Evolutionary conservation across 257 asterid genomes (phyloP).

Genomic region (Salvia rosmarinus): DNA sequence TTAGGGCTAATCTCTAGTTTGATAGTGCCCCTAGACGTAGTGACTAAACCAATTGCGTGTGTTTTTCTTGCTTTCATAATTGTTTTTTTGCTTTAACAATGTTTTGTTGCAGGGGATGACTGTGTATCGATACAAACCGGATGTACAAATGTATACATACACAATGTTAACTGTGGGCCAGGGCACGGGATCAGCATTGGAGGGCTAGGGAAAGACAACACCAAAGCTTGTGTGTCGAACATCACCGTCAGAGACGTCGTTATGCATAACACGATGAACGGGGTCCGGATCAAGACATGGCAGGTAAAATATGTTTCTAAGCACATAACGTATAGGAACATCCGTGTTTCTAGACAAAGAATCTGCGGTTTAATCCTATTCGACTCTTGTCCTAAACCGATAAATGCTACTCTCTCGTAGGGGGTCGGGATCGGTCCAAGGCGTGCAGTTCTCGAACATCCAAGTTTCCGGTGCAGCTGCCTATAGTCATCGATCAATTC

Average conservation of each 20-base stretch:
- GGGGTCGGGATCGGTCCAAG: slow-evolving; percentile 90
- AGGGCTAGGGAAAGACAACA: slow-evolving; percentile 82
- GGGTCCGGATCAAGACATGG: slow-evolving; percentile 91
- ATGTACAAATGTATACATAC: slow-evolving; percentile 71
- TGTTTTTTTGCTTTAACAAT: too few relatives aligned
- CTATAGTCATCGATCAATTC: slow-evolving; percentile 90
- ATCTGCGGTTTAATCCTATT: too few relatives aligned
- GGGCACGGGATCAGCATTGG: slow-evolving; percentile 99
- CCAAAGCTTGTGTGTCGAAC: slow-evolving; percentile 91
- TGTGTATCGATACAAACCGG: slow-evolving; percentile 93
- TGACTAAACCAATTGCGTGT: too few relatives aligned
- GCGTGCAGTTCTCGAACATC: slow-evolving; percentile 70
- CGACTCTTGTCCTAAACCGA: neutral
- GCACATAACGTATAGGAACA: too few relatives aligned
- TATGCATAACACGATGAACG: slow-evolving; percentile 80
- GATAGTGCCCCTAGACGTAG: too few relatives aligned
- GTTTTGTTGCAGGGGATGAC: slow-evolving; percentile 74
- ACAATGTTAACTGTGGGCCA: slow-evolving; percentile 79
- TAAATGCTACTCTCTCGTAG: slow-evolving; percentile 37
- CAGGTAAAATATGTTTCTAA: too few relatives aligned
- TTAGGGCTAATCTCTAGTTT: too few relatives aligned
- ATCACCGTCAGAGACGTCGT: slow-evolving; percentile 68
- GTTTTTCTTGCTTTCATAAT: too few relatives aligned
- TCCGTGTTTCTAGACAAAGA: too few relatives aligned
- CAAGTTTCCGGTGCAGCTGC: slow-evolving; percentile 75